Evolutionary conservation across 306 rosid species (phyloP).

Genomic region (Quercus engelmannii): DNA sequence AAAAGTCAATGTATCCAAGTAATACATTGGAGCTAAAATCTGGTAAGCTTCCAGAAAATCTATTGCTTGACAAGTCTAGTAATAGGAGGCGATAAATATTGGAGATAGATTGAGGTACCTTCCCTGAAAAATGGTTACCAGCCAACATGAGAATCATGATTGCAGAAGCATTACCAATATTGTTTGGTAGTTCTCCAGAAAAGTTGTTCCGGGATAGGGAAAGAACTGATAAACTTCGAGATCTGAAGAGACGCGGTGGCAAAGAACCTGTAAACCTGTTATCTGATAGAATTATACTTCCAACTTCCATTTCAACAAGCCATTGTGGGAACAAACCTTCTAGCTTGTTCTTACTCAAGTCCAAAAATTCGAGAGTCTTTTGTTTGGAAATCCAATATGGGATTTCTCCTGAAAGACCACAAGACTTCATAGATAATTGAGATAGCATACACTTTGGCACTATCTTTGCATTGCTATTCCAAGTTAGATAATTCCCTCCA

Average conservation of each 20-base stretch:
- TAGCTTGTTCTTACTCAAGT: slow-evolving; percentile 29
- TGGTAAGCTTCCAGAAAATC: slow-evolving; percentile 21
- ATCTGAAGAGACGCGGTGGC: slow-evolving; percentile 25
- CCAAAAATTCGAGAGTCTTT: slow-evolving; percentile 3
- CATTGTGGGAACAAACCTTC: slow-evolving; percentile 27
- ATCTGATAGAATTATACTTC: slow-evolving; percentile 27
- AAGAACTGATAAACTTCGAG: slow-evolving; percentile 12
- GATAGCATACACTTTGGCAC: slow-evolving; percentile 19
- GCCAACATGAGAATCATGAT: slow-evolving; percentile 24
- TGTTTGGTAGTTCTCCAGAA: slow-evolving; percentile 23
- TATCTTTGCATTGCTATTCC: slow-evolving; percentile 17
- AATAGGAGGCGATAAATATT: slow-evolving; percentile 24
- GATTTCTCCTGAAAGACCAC: slow-evolving; percentile 26
- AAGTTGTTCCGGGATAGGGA: slow-evolving; percentile 26
- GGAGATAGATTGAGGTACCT: slow-evolving; percentile 24
- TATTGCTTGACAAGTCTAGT: slow-evolving; percentile 26
- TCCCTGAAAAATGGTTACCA: slow-evolving; percentile 27
- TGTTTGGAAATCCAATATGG: slow-evolving; percentile 28
- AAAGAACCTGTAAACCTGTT: slow-evolving; percentile 24
- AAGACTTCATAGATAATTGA: slow-evolving; percentile 22
- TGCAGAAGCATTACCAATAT: slow-evolving; percentile 15
- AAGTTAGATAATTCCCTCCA: slow-evolving; percentile 22
- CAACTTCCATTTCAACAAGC: slow-evolving; percentile 30
- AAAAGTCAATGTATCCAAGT: slow-evolving; percentile 19
- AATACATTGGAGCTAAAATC: slow-evolving; percentile 2